Conservation (phyloP, 441 rosid genomes). For the Erysimum pusillum region DNA sequence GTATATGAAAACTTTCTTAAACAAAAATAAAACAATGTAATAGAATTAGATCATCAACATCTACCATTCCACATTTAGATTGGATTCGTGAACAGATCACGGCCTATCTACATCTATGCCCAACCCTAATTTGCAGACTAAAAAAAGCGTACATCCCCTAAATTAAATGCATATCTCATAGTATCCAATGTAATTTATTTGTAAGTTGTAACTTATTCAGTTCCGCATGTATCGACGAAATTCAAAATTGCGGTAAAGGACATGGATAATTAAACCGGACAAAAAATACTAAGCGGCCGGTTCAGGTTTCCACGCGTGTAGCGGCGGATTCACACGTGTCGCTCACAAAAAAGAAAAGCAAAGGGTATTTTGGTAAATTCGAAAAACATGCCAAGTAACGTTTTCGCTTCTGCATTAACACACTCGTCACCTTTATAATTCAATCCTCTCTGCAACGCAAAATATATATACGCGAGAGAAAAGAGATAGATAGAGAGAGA, state of each 20-base stretch:
- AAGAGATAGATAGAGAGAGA: neutral
- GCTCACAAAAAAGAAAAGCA: neutral
- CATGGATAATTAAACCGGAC: slow-evolving; percentile 21
- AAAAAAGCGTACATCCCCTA: neutral
- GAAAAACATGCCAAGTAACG: slow-evolving; percentile 40
- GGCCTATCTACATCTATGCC: neutral
- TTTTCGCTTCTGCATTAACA: slow-evolving; percentile 44
- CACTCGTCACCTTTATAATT: slow-evolving; percentile 44
- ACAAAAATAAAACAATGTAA: neutral
- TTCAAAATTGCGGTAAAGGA: neutral
- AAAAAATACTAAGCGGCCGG: slow-evolving; percentile 29
- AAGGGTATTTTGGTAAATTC: slow-evolving; percentile 28
- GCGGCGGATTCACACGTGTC: slow-evolving; percentile 40
- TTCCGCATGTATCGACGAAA: neutral
- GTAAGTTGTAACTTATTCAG: slow-evolving; percentile 4
- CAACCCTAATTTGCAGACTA: neutral
- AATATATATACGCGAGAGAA: too few relatives aligned
- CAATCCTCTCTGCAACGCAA: slow-evolving; percentile 9
- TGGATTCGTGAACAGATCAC: neutral
- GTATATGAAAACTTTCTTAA: neutral
- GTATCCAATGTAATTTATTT: slow-evolving; percentile 20
- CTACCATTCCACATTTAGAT: neutral
- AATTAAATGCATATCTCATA: slow-evolving; percentile 25
- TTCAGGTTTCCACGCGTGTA: slow-evolving; percentile 42
- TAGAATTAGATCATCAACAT: neutral